Percentiles rank a stretch among this genome's conserved stretches.
These are phyloP conservation scores for Endotrypanum monterogeii DNA, from an alignment of 208 protist species.

Conservation along the genomic window DNA sequence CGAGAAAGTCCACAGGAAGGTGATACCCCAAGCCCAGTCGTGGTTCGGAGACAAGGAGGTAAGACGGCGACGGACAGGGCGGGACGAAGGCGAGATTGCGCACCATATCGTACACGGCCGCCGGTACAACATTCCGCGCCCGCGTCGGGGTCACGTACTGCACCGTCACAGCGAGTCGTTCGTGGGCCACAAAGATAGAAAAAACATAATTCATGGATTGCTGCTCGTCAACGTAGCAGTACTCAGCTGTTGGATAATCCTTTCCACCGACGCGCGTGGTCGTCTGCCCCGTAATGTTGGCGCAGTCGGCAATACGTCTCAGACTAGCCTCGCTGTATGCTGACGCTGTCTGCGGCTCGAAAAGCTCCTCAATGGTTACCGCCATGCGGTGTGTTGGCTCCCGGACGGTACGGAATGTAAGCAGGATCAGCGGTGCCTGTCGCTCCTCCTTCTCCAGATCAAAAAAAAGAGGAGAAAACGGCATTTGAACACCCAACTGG, in stretches of 20 bases:
- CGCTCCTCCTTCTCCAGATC: constrained; percentile 71
- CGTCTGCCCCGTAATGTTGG: constrained; percentile 48
- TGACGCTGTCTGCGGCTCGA: constrained; percentile 36
- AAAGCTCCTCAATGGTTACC: constrained; percentile 71
- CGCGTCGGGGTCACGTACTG: constrained; percentile 75
- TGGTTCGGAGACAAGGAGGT: constrained; percentile 80
- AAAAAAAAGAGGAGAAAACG: constrained; percentile 79
- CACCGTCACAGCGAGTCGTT: constrained; percentile 69
- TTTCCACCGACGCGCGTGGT: constrained; percentile 62
- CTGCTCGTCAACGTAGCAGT: constrained; percentile 79
- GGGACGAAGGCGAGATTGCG: constrained; percentile 62
- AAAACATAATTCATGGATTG: constrained; percentile 59
- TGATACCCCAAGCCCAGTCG: constrained; percentile 82
- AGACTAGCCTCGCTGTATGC: constrained; percentile 72
- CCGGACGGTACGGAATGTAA: constrained; percentile 65
- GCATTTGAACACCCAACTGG: constrained; percentile 61
- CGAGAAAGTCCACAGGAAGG: constrained; percentile 72
- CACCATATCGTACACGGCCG: constrained; percentile 73
- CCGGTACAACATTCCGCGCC: constrained; percentile 66
- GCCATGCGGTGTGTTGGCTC: constrained; percentile 65
- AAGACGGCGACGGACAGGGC: constrained; percentile 70
- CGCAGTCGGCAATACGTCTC: constrained; percentile 60
- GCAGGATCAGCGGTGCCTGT: constrained; percentile 78
- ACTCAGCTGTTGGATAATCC: constrained; percentile 68
- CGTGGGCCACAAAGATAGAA: constrained; percentile 67